phyloP scores from a whole-genome alignment of 306 rosid genomes.

The Casuarina cunninghamiana region DNA sequence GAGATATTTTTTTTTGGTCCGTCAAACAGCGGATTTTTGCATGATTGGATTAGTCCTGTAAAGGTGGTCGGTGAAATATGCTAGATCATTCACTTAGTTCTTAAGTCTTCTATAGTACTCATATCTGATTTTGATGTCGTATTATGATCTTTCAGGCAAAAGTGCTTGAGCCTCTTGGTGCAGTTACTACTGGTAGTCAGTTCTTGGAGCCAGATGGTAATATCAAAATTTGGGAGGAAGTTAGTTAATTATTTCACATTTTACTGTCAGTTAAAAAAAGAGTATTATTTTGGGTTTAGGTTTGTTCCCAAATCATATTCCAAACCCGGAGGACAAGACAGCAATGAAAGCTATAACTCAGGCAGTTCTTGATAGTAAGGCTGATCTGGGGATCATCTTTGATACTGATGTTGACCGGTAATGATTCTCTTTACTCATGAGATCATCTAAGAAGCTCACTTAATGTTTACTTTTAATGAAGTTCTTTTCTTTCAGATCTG shows the following conservation, averaged over 20 bases:
- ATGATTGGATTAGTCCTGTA: not conserved
- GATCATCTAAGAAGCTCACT: not conserved
- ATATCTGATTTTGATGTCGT: constrained; percentile 9
- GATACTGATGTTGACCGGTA: constrained; percentile 97
- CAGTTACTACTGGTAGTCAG: constrained; percentile 87
- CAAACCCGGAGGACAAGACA: constrained; percentile 96
- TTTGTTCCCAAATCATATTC: constrained; percentile 93
- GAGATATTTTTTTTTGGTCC: not conserved
- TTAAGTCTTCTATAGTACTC: not conserved
- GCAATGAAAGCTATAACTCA: constrained; percentile 94
- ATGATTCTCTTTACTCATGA: constrained; percentile 15
- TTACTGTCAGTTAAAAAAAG: constrained; percentile 11
- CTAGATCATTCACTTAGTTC: constrained; percentile 8
- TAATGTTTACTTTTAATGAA: constrained; percentile 21
- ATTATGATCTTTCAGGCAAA: constrained; percentile 57
- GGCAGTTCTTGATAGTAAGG: constrained; percentile 86
- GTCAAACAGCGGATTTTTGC: not conserved
- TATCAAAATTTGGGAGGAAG: constrained; percentile 26
- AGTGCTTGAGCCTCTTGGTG: constrained; percentile 95
- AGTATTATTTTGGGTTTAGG: constrained; percentile 47
- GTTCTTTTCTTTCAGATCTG: constrained; percentile 61
- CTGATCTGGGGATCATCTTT: constrained; percentile 97
- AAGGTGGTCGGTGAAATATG: not conserved
- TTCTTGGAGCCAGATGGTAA: constrained; percentile 99
- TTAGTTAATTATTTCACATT: constrained; percentile 7